A percentile compares a stretch with the other conserved stretches of the same genome.
Evolutionary conservation across 2,329 filamentous ascomycete genomes (phyloP).

Genomic region (Fusarium robinianum): DNA sequence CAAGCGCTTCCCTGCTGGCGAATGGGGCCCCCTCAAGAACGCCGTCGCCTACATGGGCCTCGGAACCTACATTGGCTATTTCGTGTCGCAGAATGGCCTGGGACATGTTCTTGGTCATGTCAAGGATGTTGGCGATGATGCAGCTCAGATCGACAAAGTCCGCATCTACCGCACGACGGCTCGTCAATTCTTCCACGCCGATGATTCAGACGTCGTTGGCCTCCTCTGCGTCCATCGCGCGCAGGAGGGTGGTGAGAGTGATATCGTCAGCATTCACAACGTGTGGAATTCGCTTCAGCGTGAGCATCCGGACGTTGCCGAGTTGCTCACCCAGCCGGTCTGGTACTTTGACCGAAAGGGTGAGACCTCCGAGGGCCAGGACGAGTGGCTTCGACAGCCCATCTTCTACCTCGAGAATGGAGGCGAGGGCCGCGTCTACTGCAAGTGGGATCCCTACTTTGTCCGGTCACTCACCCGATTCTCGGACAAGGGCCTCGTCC

Average conservation of each 20-base stretch:
- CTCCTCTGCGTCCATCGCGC: constrained; percentile 80
- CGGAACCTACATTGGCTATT: constrained; percentile 83
- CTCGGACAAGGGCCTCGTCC: constrained; percentile 72
- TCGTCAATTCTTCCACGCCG: constrained; percentile 61
- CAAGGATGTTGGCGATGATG: constrained; percentile 84
- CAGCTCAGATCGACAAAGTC: constrained; percentile 80
- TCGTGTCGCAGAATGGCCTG: constrained; percentile 81
- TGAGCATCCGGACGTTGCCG: constrained; percentile 77
- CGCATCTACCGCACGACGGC: constrained; percentile 90
- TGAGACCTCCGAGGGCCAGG: constrained; percentile 73
- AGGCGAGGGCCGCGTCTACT: constrained; percentile 55
- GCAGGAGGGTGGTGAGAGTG: constrained; percentile 80
- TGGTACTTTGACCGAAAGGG: constrained; percentile 96
- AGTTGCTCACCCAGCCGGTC: constrained; percentile 73
- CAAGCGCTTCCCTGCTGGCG: constrained; percentile 76
- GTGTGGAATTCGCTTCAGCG: constrained; percentile 80
- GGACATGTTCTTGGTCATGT: constrained; percentile 89
- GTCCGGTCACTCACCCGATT: constrained; percentile 76
- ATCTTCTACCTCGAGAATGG: constrained; percentile 78
- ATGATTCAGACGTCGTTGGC: constrained; percentile 82
- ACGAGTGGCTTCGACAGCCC: constrained; percentile 72
- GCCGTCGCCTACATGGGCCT: constrained; percentile 91
- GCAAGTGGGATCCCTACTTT: constrained; percentile 92
- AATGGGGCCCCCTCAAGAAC: constrained; percentile 79
- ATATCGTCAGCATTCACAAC: constrained; percentile 76